Conservation (phyloP, 352 stramenopile genomes). For the Phytophthora hybrid region DNA sequence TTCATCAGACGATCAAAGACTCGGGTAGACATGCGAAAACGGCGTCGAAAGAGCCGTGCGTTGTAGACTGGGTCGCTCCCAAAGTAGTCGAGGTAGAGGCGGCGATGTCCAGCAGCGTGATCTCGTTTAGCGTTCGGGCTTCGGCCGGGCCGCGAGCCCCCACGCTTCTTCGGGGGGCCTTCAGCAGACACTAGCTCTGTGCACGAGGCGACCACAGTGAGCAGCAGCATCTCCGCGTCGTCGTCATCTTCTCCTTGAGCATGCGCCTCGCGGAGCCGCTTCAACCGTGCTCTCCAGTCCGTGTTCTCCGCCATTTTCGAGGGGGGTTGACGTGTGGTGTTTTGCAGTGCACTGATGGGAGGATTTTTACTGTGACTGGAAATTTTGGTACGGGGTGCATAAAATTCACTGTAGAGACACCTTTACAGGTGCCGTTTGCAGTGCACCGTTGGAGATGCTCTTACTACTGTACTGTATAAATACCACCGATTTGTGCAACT, state of each 20-base stretch:
- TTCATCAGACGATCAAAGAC: too few relatives aligned
- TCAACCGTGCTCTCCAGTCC: not conserved
- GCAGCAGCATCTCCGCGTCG: not conserved
- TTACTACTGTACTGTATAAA: too few relatives aligned
- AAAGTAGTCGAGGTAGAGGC: too few relatives aligned
- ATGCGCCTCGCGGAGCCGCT: not conserved
- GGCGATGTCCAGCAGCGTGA: not conserved
- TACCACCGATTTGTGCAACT: too few relatives aligned
- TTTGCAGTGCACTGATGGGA: slow-evolving; percentile 5
- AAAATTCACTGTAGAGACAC: not conserved
- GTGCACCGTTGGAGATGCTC: too few relatives aligned
- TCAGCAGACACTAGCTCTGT: not conserved
- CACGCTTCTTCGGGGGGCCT: not conserved
- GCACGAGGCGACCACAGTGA: not conserved
- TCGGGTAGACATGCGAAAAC: too few relatives aligned
- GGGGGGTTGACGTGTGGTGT: not conserved
- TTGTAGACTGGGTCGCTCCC: too few relatives aligned
- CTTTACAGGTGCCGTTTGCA: slow-evolving; percentile 4
- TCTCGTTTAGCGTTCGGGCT: slow-evolving; percentile 6
- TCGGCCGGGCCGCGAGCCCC: slow-evolving; percentile 1
- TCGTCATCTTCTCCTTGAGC: slow-evolving; percentile 8
- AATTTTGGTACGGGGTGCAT: not conserved
- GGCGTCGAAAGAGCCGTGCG: too few relatives aligned
- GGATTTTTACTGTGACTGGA: not conserved
- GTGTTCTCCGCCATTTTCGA: not conserved